A percentile compares a stretch with the other conserved stretches of the same genome.
Conservation (phyloP, 192 early-diverging fungal genomes). For the Podila clonocystis region DNA sequence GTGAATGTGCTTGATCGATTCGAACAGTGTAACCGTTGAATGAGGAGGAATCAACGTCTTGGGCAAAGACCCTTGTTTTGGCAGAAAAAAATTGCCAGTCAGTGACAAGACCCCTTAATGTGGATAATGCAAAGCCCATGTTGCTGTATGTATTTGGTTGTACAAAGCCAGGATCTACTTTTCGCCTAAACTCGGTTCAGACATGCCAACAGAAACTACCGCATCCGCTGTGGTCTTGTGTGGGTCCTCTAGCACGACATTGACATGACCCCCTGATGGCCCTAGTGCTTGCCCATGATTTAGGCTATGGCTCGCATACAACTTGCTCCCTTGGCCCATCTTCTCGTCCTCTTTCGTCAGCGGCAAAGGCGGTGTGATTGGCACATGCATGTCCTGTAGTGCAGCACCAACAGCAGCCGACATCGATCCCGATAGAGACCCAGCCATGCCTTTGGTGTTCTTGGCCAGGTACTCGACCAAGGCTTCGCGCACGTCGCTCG, state of each 20-base stretch:
- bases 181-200: neutral
- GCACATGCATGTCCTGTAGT: neutral
- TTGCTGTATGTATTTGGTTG: too few species aligned
- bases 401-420: neutral
- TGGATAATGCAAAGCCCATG: too few species aligned
- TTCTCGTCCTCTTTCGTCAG: constrained; percentile 38
- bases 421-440: neutral
- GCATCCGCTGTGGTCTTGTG: neutral
- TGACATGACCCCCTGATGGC: neutral
- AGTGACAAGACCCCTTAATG: too few species aligned
- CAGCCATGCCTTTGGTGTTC: neutral
- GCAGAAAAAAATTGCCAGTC: too few species aligned
- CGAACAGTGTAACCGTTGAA: too few species aligned
- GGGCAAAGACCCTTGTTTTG: too few species aligned
- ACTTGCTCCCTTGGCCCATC: constrained; percentile 36
- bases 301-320: constrained; percentile 4
- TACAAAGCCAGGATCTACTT: neutral
- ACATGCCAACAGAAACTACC: neutral
- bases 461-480: constrained; percentile 41
- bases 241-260: neutral
- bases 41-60: too few species aligned
- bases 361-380: constrained; percentile 7
- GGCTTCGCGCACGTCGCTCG: constrained; percentile 40
- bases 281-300: neutral
- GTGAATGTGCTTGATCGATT: too few species aligned